Evolutionary conservation across 1,284 basidiomycete species (phyloP).

Genomic region (Stereum hirsutum): DNA sequence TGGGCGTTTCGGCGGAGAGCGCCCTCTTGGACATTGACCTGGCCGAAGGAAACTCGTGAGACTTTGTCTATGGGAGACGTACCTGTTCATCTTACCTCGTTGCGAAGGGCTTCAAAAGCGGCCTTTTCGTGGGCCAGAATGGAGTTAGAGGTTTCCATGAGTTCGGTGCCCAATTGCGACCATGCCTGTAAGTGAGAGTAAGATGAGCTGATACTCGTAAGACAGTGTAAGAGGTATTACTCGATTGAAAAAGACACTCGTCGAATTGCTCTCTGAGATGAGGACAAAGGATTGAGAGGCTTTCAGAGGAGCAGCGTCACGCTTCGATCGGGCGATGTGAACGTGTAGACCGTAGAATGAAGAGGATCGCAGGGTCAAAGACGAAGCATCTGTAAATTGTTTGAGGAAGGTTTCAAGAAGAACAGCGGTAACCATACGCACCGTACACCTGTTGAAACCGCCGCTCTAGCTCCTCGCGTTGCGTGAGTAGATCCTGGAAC

Average conservation of each 20-base stretch:
- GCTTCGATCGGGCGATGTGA: conserved; percentile 55
- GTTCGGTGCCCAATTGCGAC: conserved; percentile 61
- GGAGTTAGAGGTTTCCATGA: conserved; percentile 46
- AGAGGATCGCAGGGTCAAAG: conserved; percentile 61
- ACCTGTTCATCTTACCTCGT: conserved; percentile 37
- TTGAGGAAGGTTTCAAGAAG: neutral
- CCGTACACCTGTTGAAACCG: conserved; percentile 47
- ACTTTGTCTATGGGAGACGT: neutral
- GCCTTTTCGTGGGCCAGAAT: conserved; percentile 57
- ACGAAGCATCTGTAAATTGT: conserved; percentile 47
- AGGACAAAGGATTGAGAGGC: conserved; percentile 39
- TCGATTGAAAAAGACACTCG: conserved; percentile 62
- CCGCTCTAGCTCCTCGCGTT: conserved; percentile 44
- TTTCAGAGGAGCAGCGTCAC: conserved; percentile 42
- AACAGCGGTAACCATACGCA: conserved; percentile 20
- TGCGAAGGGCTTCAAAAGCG: conserved; percentile 60
- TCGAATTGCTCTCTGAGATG: conserved; percentile 54
- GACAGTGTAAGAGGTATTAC: conserved; percentile 27
- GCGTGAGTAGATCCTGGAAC: conserved; percentile 34
- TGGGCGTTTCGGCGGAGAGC: conserved; percentile 68
- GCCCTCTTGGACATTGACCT: conserved; percentile 56
- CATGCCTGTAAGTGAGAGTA: conserved; percentile 54
- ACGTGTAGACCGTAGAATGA: conserved; percentile 67
- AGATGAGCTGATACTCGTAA: conserved; percentile 3
- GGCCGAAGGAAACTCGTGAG: neutral